Conservation (phyloP, 129 eudicot genomes). For the Saussurea involucrata region DNA sequence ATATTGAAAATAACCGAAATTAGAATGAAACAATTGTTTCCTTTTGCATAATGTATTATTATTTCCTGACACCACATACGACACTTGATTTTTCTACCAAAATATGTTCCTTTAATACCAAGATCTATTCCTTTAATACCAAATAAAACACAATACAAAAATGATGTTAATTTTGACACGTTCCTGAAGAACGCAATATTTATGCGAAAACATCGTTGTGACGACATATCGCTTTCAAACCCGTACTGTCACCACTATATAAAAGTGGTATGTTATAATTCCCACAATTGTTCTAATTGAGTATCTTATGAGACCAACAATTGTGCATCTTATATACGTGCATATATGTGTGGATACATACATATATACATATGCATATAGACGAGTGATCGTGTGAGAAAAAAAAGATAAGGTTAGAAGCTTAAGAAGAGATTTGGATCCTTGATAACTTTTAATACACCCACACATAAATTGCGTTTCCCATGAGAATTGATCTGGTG, state of each 20-base stretch:
- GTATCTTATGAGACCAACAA: not conserved
- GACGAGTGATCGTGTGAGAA: too few relatives aligned
- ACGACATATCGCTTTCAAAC: too few relatives aligned
- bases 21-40: not conserved
- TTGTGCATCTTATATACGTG: not conserved
- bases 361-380: too few relatives aligned
- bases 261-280: not conserved
- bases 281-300: not conserved
- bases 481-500: too few relatives aligned
- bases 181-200: not conserved
- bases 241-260: too few relatives aligned
- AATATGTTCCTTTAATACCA: not conserved
- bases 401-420: too few relatives aligned
- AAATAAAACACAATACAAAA: not conserved
- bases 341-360: too few relatives aligned
- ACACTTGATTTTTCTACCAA: not conserved
- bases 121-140: not conserved
- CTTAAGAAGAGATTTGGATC: too few relatives aligned
- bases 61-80: not conserved
- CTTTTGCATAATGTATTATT: not conserved
- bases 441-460: too few relatives aligned
- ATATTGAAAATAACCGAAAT: not conserved
- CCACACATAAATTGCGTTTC: too few relatives aligned
- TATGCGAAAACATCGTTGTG: not conserved
- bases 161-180: not conserved